Percentiles rank a stretch among this genome's conserved stretches.
These are phyloP conservation scores for Nakazawaea holstii DNA, from an alignment of 805 yeast genomes.

Conservation along the genomic window DNA sequence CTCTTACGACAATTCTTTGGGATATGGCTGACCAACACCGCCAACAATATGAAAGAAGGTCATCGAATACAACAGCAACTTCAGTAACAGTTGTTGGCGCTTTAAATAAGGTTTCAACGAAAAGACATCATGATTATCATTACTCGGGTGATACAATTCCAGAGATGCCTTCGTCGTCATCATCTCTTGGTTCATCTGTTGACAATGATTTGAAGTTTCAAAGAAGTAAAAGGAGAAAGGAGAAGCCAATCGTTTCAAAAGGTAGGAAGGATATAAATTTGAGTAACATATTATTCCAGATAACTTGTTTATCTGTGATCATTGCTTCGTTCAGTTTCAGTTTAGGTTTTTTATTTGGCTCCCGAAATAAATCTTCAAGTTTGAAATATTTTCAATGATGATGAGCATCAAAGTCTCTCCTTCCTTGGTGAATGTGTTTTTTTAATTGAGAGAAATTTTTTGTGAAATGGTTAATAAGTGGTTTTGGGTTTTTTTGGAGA, in stretches of 20 bases:
- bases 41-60: not conserved
- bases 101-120: too few relatives aligned
- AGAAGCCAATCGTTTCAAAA: not conserved
- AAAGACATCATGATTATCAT: too few relatives aligned
- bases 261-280: not conserved
- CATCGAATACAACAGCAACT: not conserved
- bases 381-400: not conserved
- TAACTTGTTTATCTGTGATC: slow-evolving; percentile 11
- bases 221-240: not conserved
- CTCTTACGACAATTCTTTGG: slow-evolving; percentile 7
- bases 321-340: slow-evolving; percentile 12
- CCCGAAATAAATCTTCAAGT: not conserved
- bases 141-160: not conserved
- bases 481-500: too few relatives aligned
- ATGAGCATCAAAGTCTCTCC: not conserved
- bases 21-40: not conserved
- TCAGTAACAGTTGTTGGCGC: not conserved
- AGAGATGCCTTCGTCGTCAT: not conserved
- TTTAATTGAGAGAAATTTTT: not conserved
- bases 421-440: not conserved
- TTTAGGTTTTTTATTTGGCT: slow-evolving; percentile 11
- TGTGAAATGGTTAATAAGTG: not conserved
- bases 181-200: not conserved
- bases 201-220: not conserved
- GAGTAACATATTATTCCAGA: slow-evolving; percentile 7